Evolutionary conservation across 129 eudicot species (phyloP), one percentile per base, ranked within the genome.

Genomic region (Tagetes patula): DNA sequence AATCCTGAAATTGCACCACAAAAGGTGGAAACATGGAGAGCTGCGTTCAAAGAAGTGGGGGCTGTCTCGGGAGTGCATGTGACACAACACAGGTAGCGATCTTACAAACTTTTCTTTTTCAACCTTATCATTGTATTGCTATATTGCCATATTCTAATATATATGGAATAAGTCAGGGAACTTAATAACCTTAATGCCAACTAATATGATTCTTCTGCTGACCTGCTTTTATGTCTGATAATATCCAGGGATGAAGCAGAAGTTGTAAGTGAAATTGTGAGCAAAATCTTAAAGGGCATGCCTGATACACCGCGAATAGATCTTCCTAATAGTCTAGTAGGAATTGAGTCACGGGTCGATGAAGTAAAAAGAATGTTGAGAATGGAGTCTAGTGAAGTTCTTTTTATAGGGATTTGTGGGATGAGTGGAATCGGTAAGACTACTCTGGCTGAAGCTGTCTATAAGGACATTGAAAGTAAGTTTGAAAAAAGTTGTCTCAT

Each of bases 381-480:
- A 4, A 13, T 48, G 59, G 61, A 49, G 0, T 69, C 60, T 33
- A 34, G 14, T 69, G 73, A 69, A 8, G 43, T 69, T 69, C 73
- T 13, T 13, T 33, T 69, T n/a, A 69, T 48, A 31, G 73, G 73
- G 49, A 53, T 70, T 53, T 52, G 74, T 9, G 74, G 74, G 74
- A 70, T 70, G 74, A 70, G 64, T 37, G 74, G 74, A 53, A 70
- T 70, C 3, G 74, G 74, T 41, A 70, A 70, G 74, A 70, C 74
- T 52, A 70, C 74, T 70, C 65, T 60, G 9, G 65, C 65, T 60
- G 65, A 60, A 60, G 27, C 65, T 34, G 42, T 33, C 65, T 60
- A 33, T 1, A 11, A 33, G 8, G 42, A 60, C 65, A 60, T 34
- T 33, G 4, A 60, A 32, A 9, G 20, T 27, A 43, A 20, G 50